Evolutionary conservation across 768 basidiomycete species (phyloP), one percentile per base, ranked within the genome.

Genomic region (Sarcomyxa edulis): DNA sequence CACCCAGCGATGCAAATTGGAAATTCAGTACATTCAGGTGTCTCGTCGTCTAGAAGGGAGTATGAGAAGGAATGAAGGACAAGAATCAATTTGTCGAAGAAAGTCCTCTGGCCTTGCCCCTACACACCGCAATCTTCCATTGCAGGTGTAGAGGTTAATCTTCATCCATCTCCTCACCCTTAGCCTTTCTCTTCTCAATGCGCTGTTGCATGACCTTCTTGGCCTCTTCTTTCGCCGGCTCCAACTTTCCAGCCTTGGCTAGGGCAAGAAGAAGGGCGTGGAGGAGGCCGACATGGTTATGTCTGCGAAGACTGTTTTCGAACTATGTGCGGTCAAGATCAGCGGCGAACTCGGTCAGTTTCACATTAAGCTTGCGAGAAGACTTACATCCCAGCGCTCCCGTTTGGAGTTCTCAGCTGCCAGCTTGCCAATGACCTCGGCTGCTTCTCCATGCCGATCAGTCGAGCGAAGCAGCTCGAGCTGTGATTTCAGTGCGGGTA

Each of bases 241-340:
- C 65, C 21, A 92, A 63, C 43, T 68, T 71, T 3, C 80, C 84
- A 6, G 72, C 72, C 54, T 83, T 84, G 7, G 87, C 89, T 15
- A 94, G 68, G 8, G 76, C 80, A 14, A 75, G 57, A n/a, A 88
- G 60, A 22, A 93, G 63, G 0, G 77, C 80, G 53, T 91, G 83
- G 5, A 81, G 78, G 15, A 92, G 66, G 23, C 92, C 87, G 32
- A 92, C 71, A 56, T 92, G 85, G 49, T 94, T 95, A 52, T 94
- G 91, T 49, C 81, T 70, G 27, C 91, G 78, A 26, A 92, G 68
- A 45, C 84, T 81, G 62, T 94, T 93, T 62, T 93, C 88, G 45
- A 92, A 89, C 86, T 91, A 49, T 11, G 40, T 7, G 30, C 43
- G 33, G n/a, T n/a, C 19, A 24, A 45, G 37, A 42, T 7, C n/a